phyloP scores from a whole-genome alignment of 768 basidiomycete genomes.

The Russula abietina region DNA sequence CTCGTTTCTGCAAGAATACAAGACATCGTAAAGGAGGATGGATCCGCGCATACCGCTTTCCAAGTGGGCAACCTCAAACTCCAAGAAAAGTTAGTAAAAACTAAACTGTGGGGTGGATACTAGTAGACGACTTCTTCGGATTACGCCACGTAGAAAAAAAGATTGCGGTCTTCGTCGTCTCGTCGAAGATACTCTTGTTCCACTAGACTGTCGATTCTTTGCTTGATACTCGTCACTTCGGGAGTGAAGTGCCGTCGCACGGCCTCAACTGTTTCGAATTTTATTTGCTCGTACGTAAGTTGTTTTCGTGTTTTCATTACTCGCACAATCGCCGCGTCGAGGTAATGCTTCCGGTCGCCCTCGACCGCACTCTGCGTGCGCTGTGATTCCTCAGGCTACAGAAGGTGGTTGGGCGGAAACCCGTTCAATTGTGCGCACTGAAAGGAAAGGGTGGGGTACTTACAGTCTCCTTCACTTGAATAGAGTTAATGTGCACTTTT shows the following conservation, averaged over 20 bases:
- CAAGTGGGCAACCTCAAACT: background rate
- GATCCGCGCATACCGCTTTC: background rate
- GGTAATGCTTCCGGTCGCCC: conserved; percentile 73
- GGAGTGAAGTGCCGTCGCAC: conserved; percentile 87
- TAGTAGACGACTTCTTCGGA: background rate
- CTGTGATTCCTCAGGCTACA: conserved; percentile 79
- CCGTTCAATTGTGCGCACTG: background rate
- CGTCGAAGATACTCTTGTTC: conserved; percentile 83
- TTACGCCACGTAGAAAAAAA: conserved; percentile 76
- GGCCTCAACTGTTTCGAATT: conserved; percentile 77
- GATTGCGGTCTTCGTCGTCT: conserved; percentile 61
- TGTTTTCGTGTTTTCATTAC: conserved; percentile 94
- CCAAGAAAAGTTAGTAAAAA: background rate
- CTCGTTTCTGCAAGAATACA: background rate
- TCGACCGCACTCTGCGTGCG: conserved; percentile 81
- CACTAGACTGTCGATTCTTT: conserved; percentile 72
- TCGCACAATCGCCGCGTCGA: conserved; percentile 94
- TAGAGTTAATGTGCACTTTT: conserved; percentile 90
- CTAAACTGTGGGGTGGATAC: background rate
- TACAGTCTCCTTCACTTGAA: conserved; percentile 90
- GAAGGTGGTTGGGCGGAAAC: background rate
- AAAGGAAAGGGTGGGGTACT: conserved; percentile 28
- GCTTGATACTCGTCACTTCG: conserved; percentile 79
- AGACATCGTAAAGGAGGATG: background rate
- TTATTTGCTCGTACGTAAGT: conserved; percentile 70